Evolutionary conservation across 805 yeast genomes (phyloP), one percentile per base, ranked within the genome.

Genomic region (Starmerella stellata): DNA sequence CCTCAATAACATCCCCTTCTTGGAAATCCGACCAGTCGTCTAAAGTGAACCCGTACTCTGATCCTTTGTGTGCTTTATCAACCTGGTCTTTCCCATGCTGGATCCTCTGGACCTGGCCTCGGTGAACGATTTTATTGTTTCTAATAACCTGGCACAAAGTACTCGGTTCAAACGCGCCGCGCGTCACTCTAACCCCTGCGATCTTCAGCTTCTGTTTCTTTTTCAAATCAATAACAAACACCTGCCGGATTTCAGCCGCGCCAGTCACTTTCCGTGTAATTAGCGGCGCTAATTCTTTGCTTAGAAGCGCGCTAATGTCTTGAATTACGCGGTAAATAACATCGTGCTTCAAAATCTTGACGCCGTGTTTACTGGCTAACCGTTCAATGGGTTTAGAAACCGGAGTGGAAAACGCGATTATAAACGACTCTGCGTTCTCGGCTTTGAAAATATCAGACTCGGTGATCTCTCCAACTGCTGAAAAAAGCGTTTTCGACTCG

Each of bases 241-340:
- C 64, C 39, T 75, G 78, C 46, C 74, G 74, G 32, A 90, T 62
- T 5, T 70, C 74, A 0, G 75, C 77, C 39, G 73, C 78, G 1
- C 85, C 77, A 19, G 70, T 46, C 1, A 72, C 70, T 52, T 75
- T 78, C 23, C 68, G 64, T 43, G 81, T 85, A 42, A 68, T 69
- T 4, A 67, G 69, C 2, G 92, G 83, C 34, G 71, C 67, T 46
- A 90, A 60, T 38, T 68, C 62, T 2, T 66, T 55, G 1, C 78
- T 68, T 35, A 87, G 62, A 7, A 65, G 70, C 4, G 66, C 68
- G 1, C 83, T 71, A 3, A 90, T 92, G 33, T 76, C 79, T 49
- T 87, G 95, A 37, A 90, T 74, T 44, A 90, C 65, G 49, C 82
- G 77, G 56, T 90, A 90, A 44, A 90, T 90, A 36, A 90, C 79